Percentiles rank a stretch among this genome's conserved stretches.
These are phyloP conservation scores for Sporisorium exsertum DNA, from an alignment of 1,284 basidiomycete genomes.

Conservation along the genomic window DNA sequence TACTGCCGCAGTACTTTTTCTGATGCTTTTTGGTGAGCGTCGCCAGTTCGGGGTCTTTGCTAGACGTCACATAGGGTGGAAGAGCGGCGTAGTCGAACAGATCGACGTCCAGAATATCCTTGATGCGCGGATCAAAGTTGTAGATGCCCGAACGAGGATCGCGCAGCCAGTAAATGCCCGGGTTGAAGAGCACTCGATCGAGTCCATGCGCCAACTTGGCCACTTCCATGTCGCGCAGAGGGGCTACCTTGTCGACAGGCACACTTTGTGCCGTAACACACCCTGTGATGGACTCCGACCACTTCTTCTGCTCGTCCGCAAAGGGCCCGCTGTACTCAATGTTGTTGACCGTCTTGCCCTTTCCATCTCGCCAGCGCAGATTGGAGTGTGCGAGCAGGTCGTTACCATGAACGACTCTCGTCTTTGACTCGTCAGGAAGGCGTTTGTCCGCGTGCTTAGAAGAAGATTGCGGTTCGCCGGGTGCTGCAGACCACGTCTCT, in stretches of 20 bases:
- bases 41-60: conserved; percentile 80
- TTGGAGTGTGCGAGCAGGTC: conserved; percentile 24
- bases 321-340: conserved; percentile 27
- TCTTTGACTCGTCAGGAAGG: conserved; percentile 18
- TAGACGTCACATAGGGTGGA: conserved; percentile 82
- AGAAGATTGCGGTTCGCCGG: background rate
- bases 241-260: conserved; percentile 46
- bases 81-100: conserved; percentile 90
- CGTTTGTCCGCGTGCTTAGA: conserved; percentile 21
- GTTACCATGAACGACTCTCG: conserved; percentile 27
- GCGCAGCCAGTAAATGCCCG: conserved; percentile 89
- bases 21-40: conserved; percentile 76
- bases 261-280: conserved; percentile 23
- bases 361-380: conserved; percentile 32
- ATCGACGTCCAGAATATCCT: conserved; percentile 81
- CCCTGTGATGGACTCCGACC: conserved; percentile 37
- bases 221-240: conserved; percentile 71
- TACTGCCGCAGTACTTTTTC: conserved; percentile 84
- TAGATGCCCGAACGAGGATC: conserved; percentile 88
- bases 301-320: conserved; percentile 27
- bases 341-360: conserved; percentile 16
- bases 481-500: conserved; percentile 19
- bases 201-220: conserved; percentile 81
- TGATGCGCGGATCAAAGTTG: conserved; percentile 82
- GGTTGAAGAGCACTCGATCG: conserved; percentile 74